Evolutionary conservation across 768 basidiomycete genomes (phyloP).

Genomic region (Amanita muscaria): DNA sequence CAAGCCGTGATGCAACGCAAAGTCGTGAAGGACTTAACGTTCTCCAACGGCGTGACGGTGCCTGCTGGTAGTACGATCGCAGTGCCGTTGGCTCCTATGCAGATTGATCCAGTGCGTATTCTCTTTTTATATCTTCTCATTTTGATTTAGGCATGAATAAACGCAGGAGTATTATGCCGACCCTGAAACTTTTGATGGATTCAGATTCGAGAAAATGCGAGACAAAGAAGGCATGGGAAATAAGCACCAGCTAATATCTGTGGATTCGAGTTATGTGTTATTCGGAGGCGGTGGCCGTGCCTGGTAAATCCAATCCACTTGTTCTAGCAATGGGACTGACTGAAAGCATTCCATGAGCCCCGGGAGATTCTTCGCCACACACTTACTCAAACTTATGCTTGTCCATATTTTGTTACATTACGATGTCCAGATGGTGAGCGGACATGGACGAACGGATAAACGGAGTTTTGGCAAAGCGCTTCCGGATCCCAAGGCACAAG

Average conservation of each 20-base stretch:
- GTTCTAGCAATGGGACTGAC: neutral
- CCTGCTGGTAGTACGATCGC: constrained; percentile 19
- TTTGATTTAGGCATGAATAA: neutral
- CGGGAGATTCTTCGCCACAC: constrained; percentile 27
- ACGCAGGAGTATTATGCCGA: constrained; percentile 29
- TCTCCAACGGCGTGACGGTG: constrained; percentile 19
- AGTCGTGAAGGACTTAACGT: constrained; percentile 29
- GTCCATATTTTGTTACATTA: constrained; percentile 25
- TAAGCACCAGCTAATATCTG: constrained; percentile 25
- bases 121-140: neutral
- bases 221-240: constrained; percentile 18
- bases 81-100: constrained; percentile 9
- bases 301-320: constrained; percentile 7
- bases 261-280: constrained; percentile 19
- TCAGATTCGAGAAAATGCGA: constrained; percentile 30
- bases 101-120: constrained; percentile 3
- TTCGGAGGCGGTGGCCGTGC: constrained; percentile 25
- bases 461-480: constrained; percentile 10
- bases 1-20: constrained; percentile 21
- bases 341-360: constrained; percentile 13
- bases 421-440: constrained; percentile 24
- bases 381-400: constrained; percentile 24
- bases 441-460: constrained; percentile 7
- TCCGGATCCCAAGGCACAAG: constrained; percentile 25
- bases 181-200: constrained; percentile 26